These are phyloP conservation scores for Talaromyces nanjingensis DNA, from an alignment of 495 filamentous ascomycete species.

Conservation along the genomic window DNA sequence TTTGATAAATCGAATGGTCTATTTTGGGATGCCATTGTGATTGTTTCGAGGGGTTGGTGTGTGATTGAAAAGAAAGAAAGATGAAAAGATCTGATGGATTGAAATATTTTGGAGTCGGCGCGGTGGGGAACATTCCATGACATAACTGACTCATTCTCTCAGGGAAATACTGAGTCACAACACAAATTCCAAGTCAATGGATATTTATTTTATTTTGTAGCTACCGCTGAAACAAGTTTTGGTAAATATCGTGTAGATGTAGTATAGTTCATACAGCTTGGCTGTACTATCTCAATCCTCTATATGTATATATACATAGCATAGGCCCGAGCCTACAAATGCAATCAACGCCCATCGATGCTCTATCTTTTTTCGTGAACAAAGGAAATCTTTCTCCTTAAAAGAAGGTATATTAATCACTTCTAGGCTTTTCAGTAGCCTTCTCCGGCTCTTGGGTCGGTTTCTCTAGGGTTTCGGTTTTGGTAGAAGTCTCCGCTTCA, in stretches of 20 bases:
- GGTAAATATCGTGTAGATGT: background rate
- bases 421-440: background rate
- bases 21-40: constrained; percentile 31
- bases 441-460: background rate
- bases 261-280: background rate
- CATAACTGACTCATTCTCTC: background rate
- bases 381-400: background rate
- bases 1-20: constrained; percentile 67
- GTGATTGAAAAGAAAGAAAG: background rate
- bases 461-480: constrained; percentile 13
- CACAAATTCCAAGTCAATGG: background rate
- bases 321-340: background rate
- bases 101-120: background rate
- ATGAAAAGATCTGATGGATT: background rate
- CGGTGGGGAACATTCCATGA: background rate
- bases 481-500: constrained; percentile 11
- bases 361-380: constrained; percentile 3
- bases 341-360: constrained; percentile 9
- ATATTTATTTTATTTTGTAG: background rate
- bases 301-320: constrained; percentile 2
- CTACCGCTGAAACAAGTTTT: background rate
- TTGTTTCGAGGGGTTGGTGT: background rate
- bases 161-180: background rate
- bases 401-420: constrained; percentile 1
- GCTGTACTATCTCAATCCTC: background rate